A percentile compares a stretch with the other conserved stretches of the same genome.
phyloP scores from a whole-genome alignment of 345 rosid genomes.

The Jatropha curcas region DNA sequence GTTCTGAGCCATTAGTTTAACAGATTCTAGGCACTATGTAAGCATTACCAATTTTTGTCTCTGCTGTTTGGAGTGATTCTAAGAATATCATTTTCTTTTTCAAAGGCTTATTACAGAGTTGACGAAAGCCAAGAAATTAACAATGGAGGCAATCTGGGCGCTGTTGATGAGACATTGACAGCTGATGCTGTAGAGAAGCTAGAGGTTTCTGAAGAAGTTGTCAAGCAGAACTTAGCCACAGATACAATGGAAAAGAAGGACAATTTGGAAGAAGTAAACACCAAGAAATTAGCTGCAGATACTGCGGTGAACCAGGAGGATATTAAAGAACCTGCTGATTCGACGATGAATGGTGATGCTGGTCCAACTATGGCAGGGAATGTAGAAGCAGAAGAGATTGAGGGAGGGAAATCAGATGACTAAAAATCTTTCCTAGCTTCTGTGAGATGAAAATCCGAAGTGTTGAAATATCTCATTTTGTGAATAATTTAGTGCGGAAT shows the following conservation, averaged over 20 bases:
- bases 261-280: neutral
- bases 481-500: too few relatives aligned
- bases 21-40: neutral
- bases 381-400: neutral
- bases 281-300: constrained; percentile 22
- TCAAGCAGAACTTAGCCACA: neutral
- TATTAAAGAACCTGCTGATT: constrained; percentile 12
- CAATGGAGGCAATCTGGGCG: neutral
- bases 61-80: neutral
- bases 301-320: constrained; percentile 17
- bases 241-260: neutral
- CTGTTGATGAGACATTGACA: neutral
- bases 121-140: constrained; percentile 41
- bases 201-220: neutral
- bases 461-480: too few relatives aligned
- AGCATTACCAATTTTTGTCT: neutral
- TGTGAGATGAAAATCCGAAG: neutral
- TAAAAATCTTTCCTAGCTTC: neutral
- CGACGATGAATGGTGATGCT: neutral
- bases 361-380: neutral
- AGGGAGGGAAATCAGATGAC: constrained; percentile 6
- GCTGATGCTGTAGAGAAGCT: neutral
- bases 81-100: neutral
- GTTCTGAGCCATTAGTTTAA: neutral
- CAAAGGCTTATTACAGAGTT: constrained; percentile 57